These are phyloP conservation scores for Talaromyces verruculosus DNA, from an alignment of 2,329 filamentous ascomycete species.

Conservation along the genomic window DNA sequence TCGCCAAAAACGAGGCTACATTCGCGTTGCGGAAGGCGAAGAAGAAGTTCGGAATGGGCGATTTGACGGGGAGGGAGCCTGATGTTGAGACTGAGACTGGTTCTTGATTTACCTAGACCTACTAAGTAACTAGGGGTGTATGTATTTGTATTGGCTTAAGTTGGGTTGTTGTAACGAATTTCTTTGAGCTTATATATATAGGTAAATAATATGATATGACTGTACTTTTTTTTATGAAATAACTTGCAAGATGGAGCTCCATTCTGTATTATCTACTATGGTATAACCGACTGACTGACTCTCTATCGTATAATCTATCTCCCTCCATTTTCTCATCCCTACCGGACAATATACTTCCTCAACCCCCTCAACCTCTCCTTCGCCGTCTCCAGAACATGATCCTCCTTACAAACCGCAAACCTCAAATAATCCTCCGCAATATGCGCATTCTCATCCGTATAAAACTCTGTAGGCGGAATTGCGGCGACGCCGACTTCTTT, in stretches of 20 bases:
- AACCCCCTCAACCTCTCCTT: conserved; percentile 72
- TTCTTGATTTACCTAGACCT: neutral
- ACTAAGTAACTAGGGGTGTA: too few relatives aligned
- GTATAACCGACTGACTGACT: neutral
- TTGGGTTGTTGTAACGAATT: neutral
- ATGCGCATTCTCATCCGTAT: conserved; percentile 77
- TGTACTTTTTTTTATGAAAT: neutral
- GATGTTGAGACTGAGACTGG: conserved; percentile 76
- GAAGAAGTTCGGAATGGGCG: conserved; percentile 66
- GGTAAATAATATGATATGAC: neutral
- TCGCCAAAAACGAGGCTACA: conserved; percentile 83
- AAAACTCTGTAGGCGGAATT: conserved; percentile 96
- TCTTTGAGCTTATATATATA: neutral
- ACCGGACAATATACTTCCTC: conserved; percentile 61
- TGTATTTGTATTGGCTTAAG: neutral
- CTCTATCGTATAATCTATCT: neutral
- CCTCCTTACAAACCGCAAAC: conserved; percentile 95
- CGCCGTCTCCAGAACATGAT: conserved; percentile 75
- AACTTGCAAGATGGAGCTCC: neutral
- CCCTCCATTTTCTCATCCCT: neutral
- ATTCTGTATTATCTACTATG: neutral
- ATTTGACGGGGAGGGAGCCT: conserved; percentile 75
- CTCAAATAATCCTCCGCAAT: conserved; percentile 91
- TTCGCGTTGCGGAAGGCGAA: conserved; percentile 74
- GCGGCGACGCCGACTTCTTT: conserved; percentile 93